Evolutionary conservation across 371 early-diverging fungal species (phyloP).

Genomic region (Actinomucor elegans): DNA sequence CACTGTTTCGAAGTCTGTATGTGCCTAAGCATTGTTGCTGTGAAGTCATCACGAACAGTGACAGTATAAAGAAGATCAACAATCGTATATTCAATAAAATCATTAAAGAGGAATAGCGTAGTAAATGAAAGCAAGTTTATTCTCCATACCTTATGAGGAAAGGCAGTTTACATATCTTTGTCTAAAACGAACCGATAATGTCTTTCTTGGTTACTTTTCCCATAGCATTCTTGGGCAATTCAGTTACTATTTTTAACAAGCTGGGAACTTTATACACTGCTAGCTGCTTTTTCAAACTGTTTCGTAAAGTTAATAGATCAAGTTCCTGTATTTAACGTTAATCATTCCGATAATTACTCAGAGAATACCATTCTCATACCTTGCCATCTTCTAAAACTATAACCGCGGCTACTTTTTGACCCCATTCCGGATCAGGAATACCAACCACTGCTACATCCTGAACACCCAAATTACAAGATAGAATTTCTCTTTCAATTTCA

Average conservation of each 20-base stretch:
- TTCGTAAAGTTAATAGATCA: constrained; percentile 46
- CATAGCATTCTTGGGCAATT: constrained; percentile 86
- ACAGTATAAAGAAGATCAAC: constrained; percentile 1
- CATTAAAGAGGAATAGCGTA: neutral
- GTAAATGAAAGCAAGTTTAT: too few relatives aligned
- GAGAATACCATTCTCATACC: constrained; percentile 18
- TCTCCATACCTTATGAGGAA: too few relatives aligned
- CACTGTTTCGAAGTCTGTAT: neutral
- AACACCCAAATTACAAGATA: constrained; percentile 57
- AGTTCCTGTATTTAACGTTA: constrained; percentile 27
- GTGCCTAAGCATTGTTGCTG: constrained; percentile 16
- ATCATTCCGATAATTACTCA: too few relatives aligned
- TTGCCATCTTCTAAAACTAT: constrained; percentile 45
- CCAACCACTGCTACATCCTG: constrained; percentile 79
- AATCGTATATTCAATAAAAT: neutral
- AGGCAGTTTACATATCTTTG: too few relatives aligned
- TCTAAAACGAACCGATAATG: constrained; percentile 49
- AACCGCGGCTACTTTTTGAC: constrained; percentile 73
- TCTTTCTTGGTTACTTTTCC: constrained; percentile 88
- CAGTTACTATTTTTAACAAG: constrained; percentile 39
- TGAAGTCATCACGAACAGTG: neutral
- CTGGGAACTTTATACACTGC: constrained; percentile 80
- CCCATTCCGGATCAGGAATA: constrained; percentile 74
- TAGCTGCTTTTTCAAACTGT: constrained; percentile 55
- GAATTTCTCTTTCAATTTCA: constrained; percentile 79